A percentile compares a stretch with the other conserved stretches of the same genome.
Evolutionary conservation across 345 rosid genomes (phyloP).

Genomic region (Melaleuca alternifolia): DNA sequence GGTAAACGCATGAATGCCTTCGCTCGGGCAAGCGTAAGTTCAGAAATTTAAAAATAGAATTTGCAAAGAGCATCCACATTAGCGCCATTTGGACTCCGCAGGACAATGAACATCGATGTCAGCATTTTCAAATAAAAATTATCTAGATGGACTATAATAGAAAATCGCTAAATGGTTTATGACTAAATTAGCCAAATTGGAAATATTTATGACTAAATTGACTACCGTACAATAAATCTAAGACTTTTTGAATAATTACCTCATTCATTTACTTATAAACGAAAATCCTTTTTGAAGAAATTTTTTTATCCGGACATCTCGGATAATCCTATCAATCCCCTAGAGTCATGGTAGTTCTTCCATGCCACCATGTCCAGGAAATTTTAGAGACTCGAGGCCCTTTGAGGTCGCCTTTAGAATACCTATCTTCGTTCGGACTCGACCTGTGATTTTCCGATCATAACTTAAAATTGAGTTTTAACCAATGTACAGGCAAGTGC

Average conservation of each 20-base stretch:
- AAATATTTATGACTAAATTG: background rate
- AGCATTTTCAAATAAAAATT: background rate
- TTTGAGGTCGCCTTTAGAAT: background rate
- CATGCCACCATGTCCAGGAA: background rate
- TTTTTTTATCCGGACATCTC: background rate
- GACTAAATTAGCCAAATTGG: background rate
- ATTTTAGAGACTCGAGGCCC: background rate
- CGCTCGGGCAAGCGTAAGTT: too few relatives aligned
- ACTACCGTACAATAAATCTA: background rate
- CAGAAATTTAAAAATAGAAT: background rate
- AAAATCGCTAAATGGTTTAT: background rate
- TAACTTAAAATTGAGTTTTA: background rate
- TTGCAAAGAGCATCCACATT: background rate
- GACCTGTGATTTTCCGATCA: background rate
- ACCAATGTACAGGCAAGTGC: background rate
- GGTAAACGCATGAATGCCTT: too few relatives aligned
- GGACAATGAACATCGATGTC: too few relatives aligned
- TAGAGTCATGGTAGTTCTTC: background rate
- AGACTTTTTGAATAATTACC: background rate
- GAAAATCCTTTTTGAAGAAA: background rate
- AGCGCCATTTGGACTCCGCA: fast-evolving
- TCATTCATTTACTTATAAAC: background rate
- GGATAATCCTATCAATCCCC: background rate
- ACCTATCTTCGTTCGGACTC: background rate
- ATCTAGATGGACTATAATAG: background rate